Evolutionary conservation across 2,329 filamentous ascomycete genomes (phyloP), one percentile per base, ranked within the genome.

Genomic region (Fusarium algeriense): DNA sequence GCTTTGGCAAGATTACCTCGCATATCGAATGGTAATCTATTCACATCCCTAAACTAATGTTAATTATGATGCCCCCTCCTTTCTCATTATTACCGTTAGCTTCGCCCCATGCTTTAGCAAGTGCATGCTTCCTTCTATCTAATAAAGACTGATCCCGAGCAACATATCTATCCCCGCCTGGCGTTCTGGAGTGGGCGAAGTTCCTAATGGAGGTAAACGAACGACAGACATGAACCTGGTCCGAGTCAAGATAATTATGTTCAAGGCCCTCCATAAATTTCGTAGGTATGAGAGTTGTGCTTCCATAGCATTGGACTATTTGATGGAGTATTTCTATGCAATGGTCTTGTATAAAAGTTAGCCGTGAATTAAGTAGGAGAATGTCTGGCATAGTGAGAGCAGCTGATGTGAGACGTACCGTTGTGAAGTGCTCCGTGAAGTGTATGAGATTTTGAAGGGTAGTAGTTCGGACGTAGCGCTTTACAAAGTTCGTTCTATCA

Each of bases 1-100:
- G 6, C 10, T 13, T 1, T 9, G 2, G 2, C 12, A 34, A 2
- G 7, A 49, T 3, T 19, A 8, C 26, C 44, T n/a, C 28, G 2
- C 11, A 6, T 7, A 10, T 34, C 13, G 15, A 7, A 2, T 23
- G 6, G 13, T 6, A 46, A 17, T 48, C 44, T 11, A 23, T 23
- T 23, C 9, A 4, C n/a, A 5, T 34, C 1, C 15, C 13, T 23
- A 19, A 49, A n/a, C 30, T 30, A 49, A 10, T 23, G 23, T 30
- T 49, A n/a, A 5, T 49, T 9, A 52, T 13, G 13, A 8, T 7
- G 48, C 48, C 1, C 1, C 48, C 48, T 9, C 48, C 32, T 6
- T 52, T 52, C 17, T 38, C 32, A 8, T 15, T 38, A 5, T 28
- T 32, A 9, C 48, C 32, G 12, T 38, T 52, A 15, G 3, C 4